Base-by-base conservation (phyloP, 768 basidiomycete genomes). In the Pisolithus marmoratus region DNA sequence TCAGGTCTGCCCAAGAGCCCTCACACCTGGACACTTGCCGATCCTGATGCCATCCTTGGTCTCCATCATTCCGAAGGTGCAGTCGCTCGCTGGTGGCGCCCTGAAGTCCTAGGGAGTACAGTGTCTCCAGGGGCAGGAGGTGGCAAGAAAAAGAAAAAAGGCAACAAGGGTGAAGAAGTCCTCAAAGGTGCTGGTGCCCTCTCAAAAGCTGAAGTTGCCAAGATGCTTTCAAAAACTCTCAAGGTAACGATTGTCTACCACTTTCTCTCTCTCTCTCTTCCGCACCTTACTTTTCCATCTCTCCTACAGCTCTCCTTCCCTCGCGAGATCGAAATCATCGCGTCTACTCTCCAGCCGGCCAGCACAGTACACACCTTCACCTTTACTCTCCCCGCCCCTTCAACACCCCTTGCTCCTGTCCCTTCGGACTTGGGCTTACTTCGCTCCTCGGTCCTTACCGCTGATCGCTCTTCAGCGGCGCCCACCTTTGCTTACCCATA, bases 331-430 rank as follows among this genome's bases (percentile, higher is more conserved):
- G 92, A 94, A 66, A 86, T 97, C 51, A 88, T 97, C 64, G 91
- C 93, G 14, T 92, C 93, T n/a, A 91, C 92, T 0, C 79, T 94
- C 9, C 90, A 94, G 59, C 94, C 94, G 7, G 87, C 94, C 1
- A 90, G 90, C 6, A 96, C 93, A 15, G 84, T 93, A 42, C 92
- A 96, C 65, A 87, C 83, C 0, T 97, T 96, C 71, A 88, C 89
- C 4, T 97, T 97, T 63, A 85, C 80, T 8, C 78, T 93, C 45
- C 86, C 90, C 45, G 82, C 87, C 5, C 82, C 87, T 11, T 81
- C 76, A 38, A 87, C 86, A 2, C 86, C 89, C 12, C 76, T 89
- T 6, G 87, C 87, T 0, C 84, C 90, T 4, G 82, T 83, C 5
- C 79, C 83, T 3, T 79, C 83, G 23, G 86, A 87, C 59, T 43